These are phyloP conservation scores for Collybia sp. DNA, from an alignment of 768 basidiomycete species.

Conservation along the genomic window DNA sequence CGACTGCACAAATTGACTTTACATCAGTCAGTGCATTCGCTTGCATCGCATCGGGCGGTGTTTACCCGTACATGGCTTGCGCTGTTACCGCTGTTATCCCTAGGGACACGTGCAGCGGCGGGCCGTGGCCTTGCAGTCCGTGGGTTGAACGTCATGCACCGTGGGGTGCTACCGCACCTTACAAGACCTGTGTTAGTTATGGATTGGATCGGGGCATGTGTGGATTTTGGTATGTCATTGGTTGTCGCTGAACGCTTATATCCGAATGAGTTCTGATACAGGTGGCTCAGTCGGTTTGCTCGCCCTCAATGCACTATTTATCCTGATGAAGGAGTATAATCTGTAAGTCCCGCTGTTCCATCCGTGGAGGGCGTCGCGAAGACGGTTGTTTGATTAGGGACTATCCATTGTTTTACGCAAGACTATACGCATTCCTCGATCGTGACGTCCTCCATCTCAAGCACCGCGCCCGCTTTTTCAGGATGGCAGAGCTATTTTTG, in stretches of 20 bases:
- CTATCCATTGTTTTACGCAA: conserved; percentile 92
- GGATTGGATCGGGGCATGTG: conserved; percentile 87
- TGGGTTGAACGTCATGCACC: conserved; percentile 75
- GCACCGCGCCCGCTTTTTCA: conserved; percentile 92
- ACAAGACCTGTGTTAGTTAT: conserved; percentile 77
- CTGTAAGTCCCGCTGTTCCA: conserved; percentile 50
- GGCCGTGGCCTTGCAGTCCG: conserved; percentile 43
- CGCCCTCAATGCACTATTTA: conserved; percentile 87
- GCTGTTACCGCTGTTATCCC: conserved; percentile 57
- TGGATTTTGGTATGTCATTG: conserved; percentile 59
- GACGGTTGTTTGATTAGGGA: conserved; percentile 49
- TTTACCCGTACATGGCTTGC: conserved; percentile 81
- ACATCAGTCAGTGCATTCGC: conserved; percentile 73
- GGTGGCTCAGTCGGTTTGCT: conserved; percentile 85
- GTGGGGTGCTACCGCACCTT: conserved; percentile 78
- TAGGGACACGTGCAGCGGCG: conserved; percentile 25
- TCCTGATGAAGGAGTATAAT: conserved; percentile 89
- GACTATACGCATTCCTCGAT: conserved; percentile 87
- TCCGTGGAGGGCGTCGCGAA: background rate
- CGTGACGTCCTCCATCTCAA: conserved; percentile 86
- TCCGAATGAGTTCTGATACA: conserved; percentile 15
- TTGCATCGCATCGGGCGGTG: conserved; percentile 73
- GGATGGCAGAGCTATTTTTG: conserved; percentile 86
- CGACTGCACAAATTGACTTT: conserved; percentile 64
- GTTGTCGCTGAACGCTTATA: background rate